Evolutionary conservation across 345 rosid genomes (phyloP).

Genomic region (Lepidium didymum): DNA sequence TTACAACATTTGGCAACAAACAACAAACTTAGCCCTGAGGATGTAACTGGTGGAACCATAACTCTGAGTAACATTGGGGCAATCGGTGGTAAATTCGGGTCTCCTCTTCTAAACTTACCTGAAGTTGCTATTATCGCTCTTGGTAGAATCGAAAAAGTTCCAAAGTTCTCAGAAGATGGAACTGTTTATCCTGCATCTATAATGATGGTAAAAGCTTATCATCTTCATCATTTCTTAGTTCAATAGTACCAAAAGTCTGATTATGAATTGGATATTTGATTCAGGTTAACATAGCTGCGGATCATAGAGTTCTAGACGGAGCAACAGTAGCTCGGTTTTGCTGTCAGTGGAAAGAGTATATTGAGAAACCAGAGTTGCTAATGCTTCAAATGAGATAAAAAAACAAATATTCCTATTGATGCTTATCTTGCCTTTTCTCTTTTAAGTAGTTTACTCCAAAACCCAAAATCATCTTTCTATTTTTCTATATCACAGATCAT

Average conservation of each 20-base stretch:
- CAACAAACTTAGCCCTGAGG: slow-evolving; percentile 69
- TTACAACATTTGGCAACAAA: slow-evolving; percentile 60
- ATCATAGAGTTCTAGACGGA: slow-evolving; percentile 91
- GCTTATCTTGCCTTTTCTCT: too few species aligned
- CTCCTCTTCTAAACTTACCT: slow-evolving; percentile 83
- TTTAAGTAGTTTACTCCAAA: too few species aligned
- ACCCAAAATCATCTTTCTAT: too few species aligned
- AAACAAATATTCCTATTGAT: too few species aligned
- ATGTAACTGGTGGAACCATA: slow-evolving; percentile 81
- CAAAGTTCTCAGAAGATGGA: slow-evolving; percentile 56
- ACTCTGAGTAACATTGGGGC: slow-evolving; percentile 89
- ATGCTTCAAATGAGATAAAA: slow-evolving; percentile 66
- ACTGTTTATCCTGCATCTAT: slow-evolving; percentile 54
- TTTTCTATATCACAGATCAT: too few species aligned
- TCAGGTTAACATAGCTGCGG: slow-evolving; percentile 85
- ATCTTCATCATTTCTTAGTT: neutral
- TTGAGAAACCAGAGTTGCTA: slow-evolving; percentile 81
- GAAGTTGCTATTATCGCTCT: slow-evolving; percentile 86
- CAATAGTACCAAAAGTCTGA: neutral
- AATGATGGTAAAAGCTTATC: slow-evolving; percentile 52
- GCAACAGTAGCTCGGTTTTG: slow-evolving; percentile 89
- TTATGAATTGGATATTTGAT: neutral
- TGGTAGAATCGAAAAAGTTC: slow-evolving; percentile 82
- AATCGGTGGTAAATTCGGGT: slow-evolving; percentile 87
- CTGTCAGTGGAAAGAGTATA: slow-evolving; percentile 72